Evolutionary conservation across 495 filamentous ascomycete species (phyloP).

Genomic region (Tuber melanosporum): DNA sequence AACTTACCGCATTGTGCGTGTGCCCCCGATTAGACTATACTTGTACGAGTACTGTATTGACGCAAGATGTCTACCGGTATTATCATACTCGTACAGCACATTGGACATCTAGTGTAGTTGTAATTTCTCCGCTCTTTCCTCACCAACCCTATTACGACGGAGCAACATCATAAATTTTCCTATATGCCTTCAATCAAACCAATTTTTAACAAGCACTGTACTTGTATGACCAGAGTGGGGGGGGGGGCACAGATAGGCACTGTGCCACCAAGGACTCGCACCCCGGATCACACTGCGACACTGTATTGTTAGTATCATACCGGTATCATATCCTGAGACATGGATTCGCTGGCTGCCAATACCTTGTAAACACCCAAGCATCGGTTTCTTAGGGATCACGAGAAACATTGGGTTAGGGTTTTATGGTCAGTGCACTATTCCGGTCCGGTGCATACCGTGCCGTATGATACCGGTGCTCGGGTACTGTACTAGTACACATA

Average conservation of each 20-base stretch:
- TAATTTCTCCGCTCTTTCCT: neutral
- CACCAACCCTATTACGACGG: neutral
- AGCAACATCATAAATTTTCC: neutral
- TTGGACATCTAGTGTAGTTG: neutral
- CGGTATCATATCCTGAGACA: neutral
- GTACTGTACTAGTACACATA: too few relatives aligned
- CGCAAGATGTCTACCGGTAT: neutral
- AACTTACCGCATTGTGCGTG: too few relatives aligned
- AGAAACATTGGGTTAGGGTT: conserved; percentile 3
- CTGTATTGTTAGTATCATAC: too few relatives aligned
- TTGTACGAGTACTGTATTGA: too few relatives aligned
- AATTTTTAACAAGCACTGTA: neutral
- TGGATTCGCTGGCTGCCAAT: neutral
- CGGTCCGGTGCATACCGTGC: neutral
- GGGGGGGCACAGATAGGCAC: neutral
- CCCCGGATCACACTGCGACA: neutral
- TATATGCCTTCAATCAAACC: neutral
- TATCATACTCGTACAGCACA: neutral
- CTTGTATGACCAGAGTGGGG: neutral
- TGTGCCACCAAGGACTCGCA: neutral
- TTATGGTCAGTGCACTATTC: neutral
- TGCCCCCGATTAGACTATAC: neutral
- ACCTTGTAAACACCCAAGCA: neutral
- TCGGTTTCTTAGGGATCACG: neutral
- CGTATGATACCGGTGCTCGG: neutral